A percentile compares a stretch with the other conserved stretches of the same genome.
phyloP scores from a whole-genome alignment of 2,329 filamentous ascomycete species.

The Parastagonospora nodorum region DNA sequence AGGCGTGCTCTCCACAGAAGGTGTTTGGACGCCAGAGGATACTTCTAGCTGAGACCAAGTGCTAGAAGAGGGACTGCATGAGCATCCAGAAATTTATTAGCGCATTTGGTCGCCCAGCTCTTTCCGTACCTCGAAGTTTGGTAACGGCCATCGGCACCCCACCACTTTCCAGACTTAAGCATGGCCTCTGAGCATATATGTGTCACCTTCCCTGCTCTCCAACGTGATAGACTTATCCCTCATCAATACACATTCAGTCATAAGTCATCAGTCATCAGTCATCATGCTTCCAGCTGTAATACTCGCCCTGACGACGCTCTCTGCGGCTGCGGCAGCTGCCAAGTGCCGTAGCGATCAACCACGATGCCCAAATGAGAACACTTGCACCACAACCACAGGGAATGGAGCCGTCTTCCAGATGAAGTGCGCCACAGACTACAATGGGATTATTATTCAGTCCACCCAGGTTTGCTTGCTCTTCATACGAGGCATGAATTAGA shows the following conservation, averaged over 20 bases:
- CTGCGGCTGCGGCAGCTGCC: not conserved
- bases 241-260: not conserved
- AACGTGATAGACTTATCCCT: too few relatives aligned
- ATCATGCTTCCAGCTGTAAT: not conserved
- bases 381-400: constrained; percentile 9
- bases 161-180: too few relatives aligned
- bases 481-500: too few relatives aligned
- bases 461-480: not conserved
- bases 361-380: constrained; percentile 11
- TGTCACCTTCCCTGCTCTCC: too few relatives aligned
- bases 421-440: constrained; percentile 12
- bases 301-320: not conserved
- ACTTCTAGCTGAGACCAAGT: too few relatives aligned
- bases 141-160: too few relatives aligned
- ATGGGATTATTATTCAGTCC: constrained; percentile 7
- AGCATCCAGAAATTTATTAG: not conserved
- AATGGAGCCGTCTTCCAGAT: constrained; percentile 13
- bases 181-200: too few relatives aligned
- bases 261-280: not conserved
- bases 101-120: too few relatives aligned
- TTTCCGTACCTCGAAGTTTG: too few relatives aligned
- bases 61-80: not conserved
- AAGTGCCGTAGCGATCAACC: constrained; percentile 2
- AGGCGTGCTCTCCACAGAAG: constrained; percentile 32
- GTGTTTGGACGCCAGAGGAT: constrained; percentile 35